phyloP scores from a whole-genome alignment of 805 yeast species.

The Kodamaea fukazawae region DNA sequence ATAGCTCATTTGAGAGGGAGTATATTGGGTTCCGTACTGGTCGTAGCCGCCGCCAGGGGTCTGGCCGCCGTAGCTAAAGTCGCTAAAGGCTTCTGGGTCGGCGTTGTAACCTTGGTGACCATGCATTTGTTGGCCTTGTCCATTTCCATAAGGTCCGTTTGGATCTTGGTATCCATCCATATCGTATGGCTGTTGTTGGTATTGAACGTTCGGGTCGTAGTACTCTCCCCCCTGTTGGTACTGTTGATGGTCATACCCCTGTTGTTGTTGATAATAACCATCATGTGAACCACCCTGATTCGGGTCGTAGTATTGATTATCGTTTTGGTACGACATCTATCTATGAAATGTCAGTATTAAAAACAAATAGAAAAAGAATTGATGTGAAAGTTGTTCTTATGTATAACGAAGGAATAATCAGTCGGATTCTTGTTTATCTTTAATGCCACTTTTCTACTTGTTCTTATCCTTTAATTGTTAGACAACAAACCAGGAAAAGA shows the following conservation, averaged over 20 bases:
- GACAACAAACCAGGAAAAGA: no score
- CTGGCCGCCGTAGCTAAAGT: conserved; percentile 56
- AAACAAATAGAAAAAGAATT: conserved; percentile 1
- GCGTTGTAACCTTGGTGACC: conserved; percentile 48
- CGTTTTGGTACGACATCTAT: conserved; percentile 62
- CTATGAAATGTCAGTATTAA: neutral
- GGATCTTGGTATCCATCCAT: conserved; percentile 47
- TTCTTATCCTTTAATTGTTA: no score
- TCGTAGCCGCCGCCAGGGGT: conserved; percentile 64
- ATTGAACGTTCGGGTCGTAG: conserved; percentile 45
- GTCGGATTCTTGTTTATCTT: no score
- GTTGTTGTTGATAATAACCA: conserved; percentile 28
- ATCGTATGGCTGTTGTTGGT: conserved; percentile 50
- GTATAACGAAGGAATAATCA: no score
- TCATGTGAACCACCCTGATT: conserved; percentile 22
- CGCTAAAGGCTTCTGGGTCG: conserved; percentile 65
- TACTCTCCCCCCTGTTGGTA: conserved; percentile 45
- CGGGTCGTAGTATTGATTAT: conserved; percentile 41
- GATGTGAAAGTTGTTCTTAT: neutral
- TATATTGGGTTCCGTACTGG: conserved; percentile 66
- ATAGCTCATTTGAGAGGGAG: conserved; percentile 85
- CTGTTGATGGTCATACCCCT: conserved; percentile 34
- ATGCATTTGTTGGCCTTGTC: conserved; percentile 22
- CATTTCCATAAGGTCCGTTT: conserved; percentile 20
- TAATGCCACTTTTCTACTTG: no score